Percentiles rank a stretch among this genome's conserved stretches.
Conservation (phyloP, 2,329 filamentous ascomycete genomes). For the Magnaporthiopsis rhizophila region DNA sequence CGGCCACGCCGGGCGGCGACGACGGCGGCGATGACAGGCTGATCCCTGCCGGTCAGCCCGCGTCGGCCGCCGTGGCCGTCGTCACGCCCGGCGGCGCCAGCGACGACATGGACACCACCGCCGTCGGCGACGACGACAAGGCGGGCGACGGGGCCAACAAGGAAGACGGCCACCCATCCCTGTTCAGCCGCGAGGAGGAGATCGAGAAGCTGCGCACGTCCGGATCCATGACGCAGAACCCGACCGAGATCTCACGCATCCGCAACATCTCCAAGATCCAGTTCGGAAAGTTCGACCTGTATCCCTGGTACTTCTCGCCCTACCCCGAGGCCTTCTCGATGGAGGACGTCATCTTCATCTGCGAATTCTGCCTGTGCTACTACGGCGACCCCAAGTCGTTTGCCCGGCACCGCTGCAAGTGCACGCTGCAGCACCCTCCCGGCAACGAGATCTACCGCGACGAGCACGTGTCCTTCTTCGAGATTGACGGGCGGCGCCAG, state of each 20-base stretch:
- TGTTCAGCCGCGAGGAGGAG: slow-evolving; percentile 76
- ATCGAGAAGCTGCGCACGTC: slow-evolving; percentile 93
- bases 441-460: slow-evolving; percentile 98
- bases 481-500: slow-evolving; percentile 91
- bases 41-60: slow-evolving; percentile 36
- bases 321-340: slow-evolving; percentile 87
- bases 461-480: slow-evolving; percentile 88
- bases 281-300: slow-evolving; percentile 85
- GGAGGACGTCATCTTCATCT: slow-evolving; percentile 87
- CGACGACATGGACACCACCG: slow-evolving; percentile 41
- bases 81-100: slow-evolving; percentile 32
- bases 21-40: slow-evolving; percentile 38
- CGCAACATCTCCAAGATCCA: slow-evolving; percentile 91
- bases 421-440: slow-evolving; percentile 82
- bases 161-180: slow-evolving; percentile 33
- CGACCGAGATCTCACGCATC: slow-evolving; percentile 91
- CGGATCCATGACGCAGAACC: slow-evolving; percentile 98
- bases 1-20: slow-evolving; percentile 29
- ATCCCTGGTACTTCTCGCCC: slow-evolving; percentile 98
- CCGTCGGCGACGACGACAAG: slow-evolving; percentile 39
- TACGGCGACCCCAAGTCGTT: slow-evolving; percentile 80
- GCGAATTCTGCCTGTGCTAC: slow-evolving; percentile 93
- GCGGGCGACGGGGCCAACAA: slow-evolving; percentile 22
- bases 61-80: slow-evolving; percentile 26
- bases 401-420: slow-evolving; percentile 78